phyloP scores from a whole-genome alignment of 2,329 filamentous ascomycete species.

The Xylaria sp. region DNA sequence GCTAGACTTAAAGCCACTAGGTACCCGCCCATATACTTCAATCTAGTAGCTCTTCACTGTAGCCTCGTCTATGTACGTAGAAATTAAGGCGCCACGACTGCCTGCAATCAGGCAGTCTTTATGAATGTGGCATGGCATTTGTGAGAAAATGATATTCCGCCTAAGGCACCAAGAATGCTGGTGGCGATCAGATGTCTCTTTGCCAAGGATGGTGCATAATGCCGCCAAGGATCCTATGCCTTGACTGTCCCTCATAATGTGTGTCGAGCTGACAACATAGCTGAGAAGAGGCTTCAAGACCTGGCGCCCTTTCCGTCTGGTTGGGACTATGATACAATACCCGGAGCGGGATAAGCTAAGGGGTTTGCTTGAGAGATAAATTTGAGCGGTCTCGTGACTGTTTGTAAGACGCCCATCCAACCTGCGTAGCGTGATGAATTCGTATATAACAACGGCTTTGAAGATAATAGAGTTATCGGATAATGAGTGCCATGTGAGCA shows the following conservation, averaged over 20 bases:
- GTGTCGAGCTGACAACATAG: conserved; percentile 28
- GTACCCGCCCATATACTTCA: neutral
- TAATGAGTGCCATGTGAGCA: neutral
- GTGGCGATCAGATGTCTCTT: conserved; percentile 15
- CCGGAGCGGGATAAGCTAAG: neutral
- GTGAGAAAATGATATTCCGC: neutral
- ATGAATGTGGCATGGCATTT: neutral
- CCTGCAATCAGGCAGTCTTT: neutral
- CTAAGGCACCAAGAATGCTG: conserved; percentile 4
- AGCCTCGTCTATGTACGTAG: neutral
- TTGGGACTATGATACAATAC: neutral
- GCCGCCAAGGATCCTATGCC: conserved; percentile 24
- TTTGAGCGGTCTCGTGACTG: conserved; percentile 12
- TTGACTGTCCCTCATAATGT: conserved; percentile 12
- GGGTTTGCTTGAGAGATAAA: conserved; percentile 15
- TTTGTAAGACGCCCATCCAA: neutral
- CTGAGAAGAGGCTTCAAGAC: conserved; percentile 25
- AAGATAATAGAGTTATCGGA: neutral
- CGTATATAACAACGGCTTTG: neutral
- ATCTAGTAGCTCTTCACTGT: neutral
- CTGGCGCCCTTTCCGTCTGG: conserved; percentile 10
- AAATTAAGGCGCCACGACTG: neutral
- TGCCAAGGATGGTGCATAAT: conserved; percentile 31
- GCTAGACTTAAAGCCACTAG: neutral
- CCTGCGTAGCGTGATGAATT: neutral